phyloP scores from a whole-genome alignment of 257 asterid genomes.

The Echites panduratus region DNA sequence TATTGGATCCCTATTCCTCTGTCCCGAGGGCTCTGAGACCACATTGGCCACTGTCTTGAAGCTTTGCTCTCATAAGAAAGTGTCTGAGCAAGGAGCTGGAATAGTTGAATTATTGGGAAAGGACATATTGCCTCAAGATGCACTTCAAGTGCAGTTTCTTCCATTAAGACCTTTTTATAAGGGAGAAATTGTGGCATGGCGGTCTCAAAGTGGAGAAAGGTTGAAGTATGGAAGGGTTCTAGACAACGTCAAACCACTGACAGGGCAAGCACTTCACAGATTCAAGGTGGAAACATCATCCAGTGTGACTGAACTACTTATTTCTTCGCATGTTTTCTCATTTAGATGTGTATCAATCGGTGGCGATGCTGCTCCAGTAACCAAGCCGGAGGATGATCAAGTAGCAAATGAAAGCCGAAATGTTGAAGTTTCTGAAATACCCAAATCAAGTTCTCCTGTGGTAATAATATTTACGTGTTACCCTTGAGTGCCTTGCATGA shows the following conservation, averaged over 20 bases:
- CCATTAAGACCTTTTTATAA: conserved; percentile 90
- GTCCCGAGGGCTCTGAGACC: conserved; percentile 65
- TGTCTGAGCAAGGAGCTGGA: conserved; percentile 37
- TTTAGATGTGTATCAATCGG: conserved; percentile 60
- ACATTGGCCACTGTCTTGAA: conserved; percentile 58
- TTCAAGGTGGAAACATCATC: conserved; percentile 65
- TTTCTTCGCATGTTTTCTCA: conserved; percentile 86
- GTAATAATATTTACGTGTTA: conserved; percentile 25
- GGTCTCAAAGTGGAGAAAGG: conserved; percentile 73
- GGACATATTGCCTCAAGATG: conserved; percentile 87
- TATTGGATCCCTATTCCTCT: conserved; percentile 64
- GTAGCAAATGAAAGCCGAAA: conserved; percentile 24
- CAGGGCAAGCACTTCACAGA: conserved; percentile 85
- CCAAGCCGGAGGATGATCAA: conserved; percentile 31
- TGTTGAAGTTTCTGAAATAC: conserved; percentile 44
- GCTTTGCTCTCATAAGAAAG: conserved; percentile 52
- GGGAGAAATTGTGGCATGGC: conserved; percentile 96
- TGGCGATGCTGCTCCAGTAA: conserved; percentile 39
- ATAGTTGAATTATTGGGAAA: conserved; percentile 53
- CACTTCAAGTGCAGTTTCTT: conserved; percentile 76
- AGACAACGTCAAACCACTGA: conserved; percentile 79
- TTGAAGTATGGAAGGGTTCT: conserved; percentile 84
- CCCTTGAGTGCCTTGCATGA: conserved; percentile 4
- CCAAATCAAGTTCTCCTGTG: conserved; percentile 45
- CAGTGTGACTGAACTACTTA: conserved; percentile 48